phyloP scores from a whole-genome alignment of 1,284 basidiomycete species.

The Mycosarcoma maydis region DNA sequence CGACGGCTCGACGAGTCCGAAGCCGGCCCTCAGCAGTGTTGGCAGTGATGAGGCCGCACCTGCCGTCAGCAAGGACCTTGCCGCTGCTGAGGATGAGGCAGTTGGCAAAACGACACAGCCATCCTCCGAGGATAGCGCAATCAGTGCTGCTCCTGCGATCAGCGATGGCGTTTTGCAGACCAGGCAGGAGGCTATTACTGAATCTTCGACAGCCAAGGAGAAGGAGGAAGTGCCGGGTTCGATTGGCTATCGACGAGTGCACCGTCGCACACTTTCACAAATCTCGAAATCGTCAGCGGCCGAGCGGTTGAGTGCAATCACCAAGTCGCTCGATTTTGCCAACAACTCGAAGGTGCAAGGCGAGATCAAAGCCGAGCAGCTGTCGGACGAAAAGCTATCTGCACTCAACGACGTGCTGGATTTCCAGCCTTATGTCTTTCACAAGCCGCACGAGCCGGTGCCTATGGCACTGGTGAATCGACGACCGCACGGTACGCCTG shows the following conservation, averaged over 20 bases:
- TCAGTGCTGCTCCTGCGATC: slow-evolving; percentile 15
- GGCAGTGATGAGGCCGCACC: slow-evolving; percentile 10
- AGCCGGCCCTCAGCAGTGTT: slow-evolving; percentile 12
- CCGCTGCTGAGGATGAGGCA: not conserved
- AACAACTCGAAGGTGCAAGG: slow-evolving; percentile 65
- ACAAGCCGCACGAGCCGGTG: slow-evolving; percentile 69
- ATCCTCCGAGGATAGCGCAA: not conserved
- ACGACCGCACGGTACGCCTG: slow-evolving; percentile 74
- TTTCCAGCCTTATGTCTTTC: slow-evolving; percentile 61
- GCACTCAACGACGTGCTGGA: slow-evolving; percentile 52
- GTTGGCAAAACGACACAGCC: not conserved
- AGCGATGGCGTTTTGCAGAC: slow-evolving; percentile 9
- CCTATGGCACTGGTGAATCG: slow-evolving; percentile 81
- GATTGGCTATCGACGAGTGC: slow-evolving; percentile 49
- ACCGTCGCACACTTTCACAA: slow-evolving; percentile 52
- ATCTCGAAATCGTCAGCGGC: slow-evolving; percentile 54
- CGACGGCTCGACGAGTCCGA: slow-evolving; percentile 13
- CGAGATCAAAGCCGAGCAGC: slow-evolving; percentile 53
- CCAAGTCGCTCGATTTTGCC: slow-evolving; percentile 63
- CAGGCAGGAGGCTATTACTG: slow-evolving; percentile 1
- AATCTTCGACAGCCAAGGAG: slow-evolving; percentile 3
- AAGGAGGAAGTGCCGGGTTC: slow-evolving; percentile 48
- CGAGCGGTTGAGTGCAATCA: slow-evolving; percentile 57
- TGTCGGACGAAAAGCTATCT: slow-evolving; percentile 23
- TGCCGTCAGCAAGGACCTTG: not conserved